Conservation (phyloP, 2,329 filamentous ascomycete species). For the Ilyonectria sp. region DNA sequence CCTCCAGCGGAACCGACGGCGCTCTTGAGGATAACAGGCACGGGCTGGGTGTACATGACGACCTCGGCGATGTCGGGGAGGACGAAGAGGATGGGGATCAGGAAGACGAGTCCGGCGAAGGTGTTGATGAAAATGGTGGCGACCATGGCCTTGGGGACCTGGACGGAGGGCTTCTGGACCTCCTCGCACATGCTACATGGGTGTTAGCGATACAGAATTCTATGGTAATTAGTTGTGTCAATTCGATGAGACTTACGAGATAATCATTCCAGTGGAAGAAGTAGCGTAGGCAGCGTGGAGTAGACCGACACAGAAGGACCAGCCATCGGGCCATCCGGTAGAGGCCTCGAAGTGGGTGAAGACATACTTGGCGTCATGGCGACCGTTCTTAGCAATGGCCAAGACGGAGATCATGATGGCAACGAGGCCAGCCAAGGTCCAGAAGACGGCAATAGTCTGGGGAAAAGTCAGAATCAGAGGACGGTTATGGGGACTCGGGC, state of each 20-base stretch:
- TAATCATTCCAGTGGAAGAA: conserved; percentile 85
- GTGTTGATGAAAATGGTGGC: conserved; percentile 77
- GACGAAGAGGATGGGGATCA: conserved; percentile 79
- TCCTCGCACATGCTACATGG: conserved; percentile 79
- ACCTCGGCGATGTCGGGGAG: conserved; percentile 74
- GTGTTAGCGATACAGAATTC: conserved; percentile 17
- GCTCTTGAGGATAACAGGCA: conserved; percentile 74
- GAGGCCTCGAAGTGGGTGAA: conserved; percentile 78
- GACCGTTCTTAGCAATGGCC: conserved; percentile 78
- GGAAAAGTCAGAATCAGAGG: conserved; percentile 22
- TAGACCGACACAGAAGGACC: conserved; percentile 82
- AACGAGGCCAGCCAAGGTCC: conserved; percentile 80
- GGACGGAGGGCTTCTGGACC: conserved; percentile 74
- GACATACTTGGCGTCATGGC: conserved; percentile 73
- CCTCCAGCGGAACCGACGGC: conserved; percentile 74
- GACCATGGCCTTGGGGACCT: conserved; percentile 83
- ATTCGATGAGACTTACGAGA: conserved; percentile 69
- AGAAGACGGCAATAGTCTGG: conserved; percentile 80
- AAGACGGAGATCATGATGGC: conserved; percentile 75
- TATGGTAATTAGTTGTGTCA: conserved; percentile 10
- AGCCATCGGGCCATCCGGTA: conserved; percentile 79
- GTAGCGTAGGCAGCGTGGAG: conserved; percentile 82
- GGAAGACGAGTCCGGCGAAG: conserved; percentile 75
- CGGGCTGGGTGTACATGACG: conserved; percentile 71
- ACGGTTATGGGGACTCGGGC: conserved; percentile 1